Evolutionary conservation across 2,329 filamentous ascomycete genomes (phyloP).

Genomic region (Cordyceps militaris): DNA sequence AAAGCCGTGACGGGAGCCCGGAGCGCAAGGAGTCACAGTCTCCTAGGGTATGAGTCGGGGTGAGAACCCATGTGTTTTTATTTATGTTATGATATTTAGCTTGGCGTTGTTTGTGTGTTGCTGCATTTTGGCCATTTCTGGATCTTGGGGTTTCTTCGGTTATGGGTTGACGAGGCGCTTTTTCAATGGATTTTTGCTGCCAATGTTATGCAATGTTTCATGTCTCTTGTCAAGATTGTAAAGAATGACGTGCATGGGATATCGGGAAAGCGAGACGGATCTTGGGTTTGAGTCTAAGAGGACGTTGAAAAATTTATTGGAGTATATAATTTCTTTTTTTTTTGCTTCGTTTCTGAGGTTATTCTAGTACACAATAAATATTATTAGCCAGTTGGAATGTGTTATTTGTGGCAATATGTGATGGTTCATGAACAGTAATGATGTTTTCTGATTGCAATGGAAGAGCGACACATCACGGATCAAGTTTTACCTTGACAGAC

Average conservation of each 20-base stretch:
- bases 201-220: not conserved
- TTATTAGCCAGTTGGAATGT: not conserved
- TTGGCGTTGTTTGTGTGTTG: constrained; percentile 1
- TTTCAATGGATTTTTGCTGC: not conserved
- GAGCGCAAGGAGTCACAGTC: constrained; percentile 14
- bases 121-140: not conserved
- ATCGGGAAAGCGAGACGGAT: no score
- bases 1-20: constrained; percentile 38
- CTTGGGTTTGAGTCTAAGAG: no score
- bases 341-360: not conserved
- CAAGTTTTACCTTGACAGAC: no score
- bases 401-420: no score
- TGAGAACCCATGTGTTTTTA: not conserved
- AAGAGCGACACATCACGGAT: no score
- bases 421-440: no score
- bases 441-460: no score
- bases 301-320: not conserved
- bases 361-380: not conserved
- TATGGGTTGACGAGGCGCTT: not conserved
- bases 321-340: not conserved
- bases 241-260: not conserved
- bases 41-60: not conserved
- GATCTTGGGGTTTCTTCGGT: not conserved
- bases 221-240: not conserved
- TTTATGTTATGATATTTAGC: not conserved